Evolutionary conservation across 1,284 basidiomycete genomes (phyloP), one percentile per base, ranked within the genome.

Genomic region (Pterulicium gracile): DNA sequence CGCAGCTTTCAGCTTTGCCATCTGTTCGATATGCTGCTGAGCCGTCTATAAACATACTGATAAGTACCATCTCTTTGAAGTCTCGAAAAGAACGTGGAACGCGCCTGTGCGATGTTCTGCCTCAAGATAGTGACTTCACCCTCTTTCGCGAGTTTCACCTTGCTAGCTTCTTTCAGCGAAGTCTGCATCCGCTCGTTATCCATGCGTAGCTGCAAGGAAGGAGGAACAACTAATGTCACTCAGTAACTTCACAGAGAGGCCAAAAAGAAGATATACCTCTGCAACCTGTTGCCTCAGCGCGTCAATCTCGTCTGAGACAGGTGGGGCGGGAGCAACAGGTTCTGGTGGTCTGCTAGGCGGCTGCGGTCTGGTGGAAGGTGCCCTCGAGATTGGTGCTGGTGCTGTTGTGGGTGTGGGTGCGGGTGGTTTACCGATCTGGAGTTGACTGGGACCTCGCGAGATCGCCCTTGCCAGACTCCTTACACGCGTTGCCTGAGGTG

Each of bases 1-100:
- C 1, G 74, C 73, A 1, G 69, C 59, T 55, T 73, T 79, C 27
- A 86, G 60, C 50, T 71, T 77, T 7, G 66, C 63, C 15, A 32
- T 10, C 27, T 32, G 27, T n/a, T 32, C 10, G 7, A n/a, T n/a
- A 32, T 32, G 27, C n/a, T 32, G 10, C 10, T n/a, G 27, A 32
- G 27, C 7, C n/a, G n/a, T 32, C 27, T 32, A 32, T 32, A 10
- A 7, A 32, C 27, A n/a, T n/a, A n/a, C n/a, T n/a, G n/a, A n/a
- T n/a, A n/a, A n/a, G n/a, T n/a, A n/a, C n/a, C n/a, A n/a, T n/a
- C n/a, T n/a, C n/a, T n/a, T n/a, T n/a, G n/a, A n/a, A n/a, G n/a
- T n/a, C n/a, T n/a, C n/a, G n/a, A 32, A 7, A 32, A 32, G 27
- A n/a, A n/a, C 7, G 27, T 32, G 27, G 27, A 10, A 32, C n/a